These are phyloP conservation scores for Phytophthora syringae DNA, from an alignment of 352 stramenopile genomes.

Conservation along the genomic window DNA sequence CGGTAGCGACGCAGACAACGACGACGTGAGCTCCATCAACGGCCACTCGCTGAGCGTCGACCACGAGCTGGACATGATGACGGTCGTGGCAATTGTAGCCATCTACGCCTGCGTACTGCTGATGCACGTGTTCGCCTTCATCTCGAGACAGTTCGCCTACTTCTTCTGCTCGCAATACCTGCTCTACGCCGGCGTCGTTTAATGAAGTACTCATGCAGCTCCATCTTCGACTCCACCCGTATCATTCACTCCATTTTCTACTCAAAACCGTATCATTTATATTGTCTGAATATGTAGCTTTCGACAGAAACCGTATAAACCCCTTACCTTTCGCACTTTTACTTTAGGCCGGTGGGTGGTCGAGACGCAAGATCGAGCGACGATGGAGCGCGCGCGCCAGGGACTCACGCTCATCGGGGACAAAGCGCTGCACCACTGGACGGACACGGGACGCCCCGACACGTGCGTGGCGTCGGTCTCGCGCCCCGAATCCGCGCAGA, in stretches of 20 bases:
- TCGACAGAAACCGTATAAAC: not conserved
- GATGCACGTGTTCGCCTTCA: constrained; percentile 56
- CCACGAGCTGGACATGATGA: constrained; percentile 54
- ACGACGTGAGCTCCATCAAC: constrained; percentile 7
- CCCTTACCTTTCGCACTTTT: not conserved
- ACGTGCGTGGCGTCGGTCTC: constrained; percentile 49
- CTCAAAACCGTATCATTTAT: not conserved
- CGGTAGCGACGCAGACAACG: not conserved
- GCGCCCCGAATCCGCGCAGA: not conserved
- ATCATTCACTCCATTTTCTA: too few species aligned
- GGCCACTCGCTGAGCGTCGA: constrained; percentile 26
- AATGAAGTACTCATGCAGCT: not conserved
- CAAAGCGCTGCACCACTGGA: constrained; percentile 66
- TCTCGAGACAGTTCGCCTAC: constrained; percentile 66
- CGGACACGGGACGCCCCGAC: constrained; percentile 55
- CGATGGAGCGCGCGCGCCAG: constrained; percentile 34
- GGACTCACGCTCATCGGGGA: constrained; percentile 58
- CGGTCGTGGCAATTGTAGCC: constrained; percentile 45
- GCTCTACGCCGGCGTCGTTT: constrained; percentile 38
- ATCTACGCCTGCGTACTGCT: constrained; percentile 63
- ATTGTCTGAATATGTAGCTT: not conserved
- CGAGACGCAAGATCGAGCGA: constrained; percentile 26
- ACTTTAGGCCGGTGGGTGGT: constrained; percentile 10
- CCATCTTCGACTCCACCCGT: not conserved
- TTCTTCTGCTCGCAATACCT: constrained; percentile 81